Base-by-base conservation (phyloP, 257 asterid species). In the Echites panduratus region DNA sequence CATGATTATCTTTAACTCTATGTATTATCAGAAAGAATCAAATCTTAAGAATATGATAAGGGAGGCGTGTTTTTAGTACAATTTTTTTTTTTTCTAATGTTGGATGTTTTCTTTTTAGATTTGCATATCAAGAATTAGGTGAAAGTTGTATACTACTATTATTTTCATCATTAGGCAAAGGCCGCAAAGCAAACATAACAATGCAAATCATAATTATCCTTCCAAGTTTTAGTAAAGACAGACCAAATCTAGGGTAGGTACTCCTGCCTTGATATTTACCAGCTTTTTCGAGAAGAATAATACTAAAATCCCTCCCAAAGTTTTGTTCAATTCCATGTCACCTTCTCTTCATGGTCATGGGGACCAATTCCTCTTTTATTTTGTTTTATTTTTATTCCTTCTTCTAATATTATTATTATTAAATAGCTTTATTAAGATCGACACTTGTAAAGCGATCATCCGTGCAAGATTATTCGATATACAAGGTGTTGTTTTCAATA, bases 261-360 rank as follows among this genome's bases (percentile, higher is more conserved):
- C 17, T 50, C 14, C 0, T 50, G 6, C 38, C 38, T 32, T 50
- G 57, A 50, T 50, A 50, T 17, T 50, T 50, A 16, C 24, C 5
- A 16, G 57, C 2, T 50, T 50, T 50, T 17, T 4, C 6, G 9
- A n/a, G 57, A n/a, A 4, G 3, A 17, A 50, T 14, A 49, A 48
- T 11, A 48, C 16, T 13, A 50, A 16, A 50, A 16, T 12, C 41
- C 41, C n/a, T 59, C 29, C 10, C 4, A 14, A n/a, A 29, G 6
- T 8, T 13, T 61, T 61, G 19, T 5, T 66, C 47, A 26, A 67
- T 24, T 53, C 64, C 49, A 59, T 73, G 50, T 76, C 73, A 76
- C 41, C 49, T 63, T 72, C 68, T 58, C 47, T 74, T 50, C 66
- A 43, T 75, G 40, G 66, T 50, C 66, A 43, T 75, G 40, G 66